Evolutionary conservation across 768 basidiomycete genomes (phyloP).

Genomic region (Tylopilus intermedius): DNA sequence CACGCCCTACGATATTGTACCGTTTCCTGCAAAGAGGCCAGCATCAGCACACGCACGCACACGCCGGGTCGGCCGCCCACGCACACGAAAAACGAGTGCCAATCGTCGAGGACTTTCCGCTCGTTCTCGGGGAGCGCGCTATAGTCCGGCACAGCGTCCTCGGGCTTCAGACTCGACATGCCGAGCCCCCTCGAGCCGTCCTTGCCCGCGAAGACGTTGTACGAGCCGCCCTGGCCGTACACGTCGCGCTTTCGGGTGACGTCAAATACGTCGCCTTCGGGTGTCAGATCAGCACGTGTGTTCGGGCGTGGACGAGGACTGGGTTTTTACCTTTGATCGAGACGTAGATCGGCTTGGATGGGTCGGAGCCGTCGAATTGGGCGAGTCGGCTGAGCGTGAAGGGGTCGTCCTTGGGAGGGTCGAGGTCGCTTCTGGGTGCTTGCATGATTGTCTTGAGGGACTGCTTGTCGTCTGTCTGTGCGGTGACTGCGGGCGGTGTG

Average conservation of each 20-base stretch:
- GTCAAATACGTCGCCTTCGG: conserved; percentile 72
- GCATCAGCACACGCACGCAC: no score
- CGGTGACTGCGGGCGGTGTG: conserved; percentile 7
- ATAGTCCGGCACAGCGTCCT: conserved; percentile 88
- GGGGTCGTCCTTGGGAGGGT: conserved; percentile 72
- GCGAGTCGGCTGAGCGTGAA: conserved; percentile 67
- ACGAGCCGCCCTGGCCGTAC: conserved; percentile 78
- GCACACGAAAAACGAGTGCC: conserved; percentile 83
- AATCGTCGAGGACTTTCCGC: conserved; percentile 78
- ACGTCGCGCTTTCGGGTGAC: conserved; percentile 81
- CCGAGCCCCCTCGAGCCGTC: conserved; percentile 89
- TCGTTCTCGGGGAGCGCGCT: conserved; percentile 68
- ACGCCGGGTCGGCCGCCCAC: conserved; percentile 27
- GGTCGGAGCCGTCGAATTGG: conserved; percentile 64
- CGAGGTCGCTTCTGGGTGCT: conserved; percentile 52
- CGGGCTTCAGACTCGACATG: conserved; percentile 78
- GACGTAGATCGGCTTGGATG: conserved; percentile 74
- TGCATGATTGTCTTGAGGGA: conserved; percentile 67
- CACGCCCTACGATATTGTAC: conserved; percentile 81
- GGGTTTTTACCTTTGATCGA: conserved; percentile 74
- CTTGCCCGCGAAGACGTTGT: conserved; percentile 88
- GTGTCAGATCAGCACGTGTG: background rate
- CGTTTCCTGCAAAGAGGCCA: conserved; percentile 50
- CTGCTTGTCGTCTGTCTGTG: conserved; percentile 23
- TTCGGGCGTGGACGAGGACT: background rate